Conservation (phyloP, 768 basidiomycete genomes). For the Hydnum rufescens region DNA sequence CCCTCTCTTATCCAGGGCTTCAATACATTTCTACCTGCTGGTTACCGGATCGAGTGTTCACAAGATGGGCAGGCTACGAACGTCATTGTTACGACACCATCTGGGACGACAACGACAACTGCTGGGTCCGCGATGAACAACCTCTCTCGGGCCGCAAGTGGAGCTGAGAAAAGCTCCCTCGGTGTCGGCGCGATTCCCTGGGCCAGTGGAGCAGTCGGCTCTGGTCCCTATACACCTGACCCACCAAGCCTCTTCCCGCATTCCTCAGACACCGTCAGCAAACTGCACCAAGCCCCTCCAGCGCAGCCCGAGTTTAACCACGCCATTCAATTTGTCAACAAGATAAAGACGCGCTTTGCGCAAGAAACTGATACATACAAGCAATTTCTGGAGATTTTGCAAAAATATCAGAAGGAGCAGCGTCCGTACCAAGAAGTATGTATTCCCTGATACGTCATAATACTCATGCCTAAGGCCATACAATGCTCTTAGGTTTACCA, state of each 20-base stretch:
- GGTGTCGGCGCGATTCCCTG: neutral
- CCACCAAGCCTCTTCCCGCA: neutral
- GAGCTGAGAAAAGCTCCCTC: neutral
- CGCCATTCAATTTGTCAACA: slow-evolving; percentile 94
- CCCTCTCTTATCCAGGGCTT: slow-evolving; percentile 88
- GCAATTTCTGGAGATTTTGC: slow-evolving; percentile 72
- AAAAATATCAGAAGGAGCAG: slow-evolving; percentile 72
- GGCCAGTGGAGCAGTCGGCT: neutral
- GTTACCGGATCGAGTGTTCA: slow-evolving; percentile 69
- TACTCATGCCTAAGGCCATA: slow-evolving; percentile 1
- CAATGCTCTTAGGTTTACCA: slow-evolving; percentile 39
- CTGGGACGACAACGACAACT: slow-evolving; percentile 15
- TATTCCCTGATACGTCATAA: slow-evolving; percentile 1
- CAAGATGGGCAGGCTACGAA: slow-evolving; percentile 26
- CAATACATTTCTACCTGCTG: slow-evolving; percentile 89
- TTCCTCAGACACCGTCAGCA: neutral
- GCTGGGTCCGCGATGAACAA: slow-evolving; percentile 6
- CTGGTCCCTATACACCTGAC: neutral
- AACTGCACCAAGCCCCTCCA: no score
- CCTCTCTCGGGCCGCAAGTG: slow-evolving; percentile 2
- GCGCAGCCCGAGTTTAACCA: slow-evolving; percentile 51
- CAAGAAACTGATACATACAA: slow-evolving; percentile 87
- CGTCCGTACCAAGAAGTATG: slow-evolving; percentile 28
- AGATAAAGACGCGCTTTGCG: slow-evolving; percentile 83
- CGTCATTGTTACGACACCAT: slow-evolving; percentile 19